Evolutionary conservation across 2,329 filamentous ascomycete genomes (phyloP).

Genomic region (Alternaria brassicae): DNA sequence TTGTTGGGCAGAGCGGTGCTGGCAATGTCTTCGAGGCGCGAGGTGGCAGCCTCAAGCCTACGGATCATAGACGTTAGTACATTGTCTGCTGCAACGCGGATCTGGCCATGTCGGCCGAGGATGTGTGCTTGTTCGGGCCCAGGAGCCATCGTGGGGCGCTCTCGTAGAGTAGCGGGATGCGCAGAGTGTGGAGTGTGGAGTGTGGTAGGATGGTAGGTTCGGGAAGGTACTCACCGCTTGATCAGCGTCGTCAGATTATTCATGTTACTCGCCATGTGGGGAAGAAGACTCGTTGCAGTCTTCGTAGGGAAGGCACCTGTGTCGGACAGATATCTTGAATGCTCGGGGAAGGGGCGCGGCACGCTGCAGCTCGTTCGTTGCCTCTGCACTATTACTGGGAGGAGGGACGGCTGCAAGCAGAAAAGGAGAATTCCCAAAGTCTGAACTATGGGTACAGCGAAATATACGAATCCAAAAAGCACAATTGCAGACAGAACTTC

Average conservation of each 20-base stretch:
- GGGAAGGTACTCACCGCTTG: slow-evolving; percentile 76
- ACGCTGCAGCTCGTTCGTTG: slow-evolving; percentile 31
- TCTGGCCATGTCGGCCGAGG: slow-evolving; percentile 23
- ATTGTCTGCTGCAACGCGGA: slow-evolving; percentile 40
- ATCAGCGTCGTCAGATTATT: slow-evolving; percentile 96
- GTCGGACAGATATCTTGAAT: slow-evolving; percentile 21
- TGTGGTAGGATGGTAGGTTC: slow-evolving; percentile 1
- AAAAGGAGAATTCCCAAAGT: neutral
- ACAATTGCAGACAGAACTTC: slow-evolving; percentile 11
- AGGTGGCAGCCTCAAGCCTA: slow-evolving; percentile 96
- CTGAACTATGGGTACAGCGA: neutral
- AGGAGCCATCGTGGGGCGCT: slow-evolving; percentile 13
- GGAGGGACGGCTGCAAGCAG: neutral
- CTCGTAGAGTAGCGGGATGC: slow-evolving; percentile 1
- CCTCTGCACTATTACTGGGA: neutral
- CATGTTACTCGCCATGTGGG: slow-evolving; percentile 82
- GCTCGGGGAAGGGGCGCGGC: slow-evolving; percentile 39
- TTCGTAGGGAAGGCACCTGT: slow-evolving; percentile 34
- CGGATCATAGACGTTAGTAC: slow-evolving; percentile 58
- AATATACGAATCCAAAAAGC: neutral
- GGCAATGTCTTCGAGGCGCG: slow-evolving; percentile 94
- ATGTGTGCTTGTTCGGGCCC: slow-evolving; percentile 19
- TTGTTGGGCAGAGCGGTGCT: slow-evolving; percentile 64
- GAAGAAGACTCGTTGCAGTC: slow-evolving; percentile 34
- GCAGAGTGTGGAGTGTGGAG: neutral